phyloP scores from a whole-genome alignment of 1,284 basidiomycete species.

The Puccinia polysora region DNA sequence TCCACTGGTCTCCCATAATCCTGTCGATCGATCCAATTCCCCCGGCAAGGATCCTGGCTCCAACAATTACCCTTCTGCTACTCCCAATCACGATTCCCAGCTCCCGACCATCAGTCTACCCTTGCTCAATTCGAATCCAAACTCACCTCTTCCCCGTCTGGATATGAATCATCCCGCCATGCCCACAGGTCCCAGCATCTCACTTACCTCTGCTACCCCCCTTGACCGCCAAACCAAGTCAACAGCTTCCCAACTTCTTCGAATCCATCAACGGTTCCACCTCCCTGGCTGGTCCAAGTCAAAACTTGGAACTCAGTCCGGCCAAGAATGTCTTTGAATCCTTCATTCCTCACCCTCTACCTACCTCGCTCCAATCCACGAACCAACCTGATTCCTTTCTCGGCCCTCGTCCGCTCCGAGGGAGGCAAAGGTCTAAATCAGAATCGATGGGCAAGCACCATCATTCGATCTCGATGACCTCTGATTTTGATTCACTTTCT shows the following conservation, averaged over 20 bases:
- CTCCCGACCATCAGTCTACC: not conserved
- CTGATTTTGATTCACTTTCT: not conserved
- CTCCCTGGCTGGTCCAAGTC: not conserved
- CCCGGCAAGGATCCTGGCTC: not conserved
- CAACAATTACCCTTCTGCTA: not conserved
- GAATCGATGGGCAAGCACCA: slow-evolving; percentile 23
- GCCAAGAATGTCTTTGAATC: slow-evolving; percentile 1
- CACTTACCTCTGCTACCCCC: slow-evolving; percentile 35
- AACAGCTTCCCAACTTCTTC: not conserved
- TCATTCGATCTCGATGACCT: not conserved
- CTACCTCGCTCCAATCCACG: not conserved
- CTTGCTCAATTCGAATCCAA: slow-evolving; percentile 11
- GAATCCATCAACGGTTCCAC: not conserved
- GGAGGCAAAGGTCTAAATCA: slow-evolving; percentile 30
- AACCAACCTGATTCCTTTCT: slow-evolving; percentile 22
- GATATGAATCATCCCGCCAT: slow-evolving; percentile 41
- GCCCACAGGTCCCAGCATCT: slow-evolving; percentile 35
- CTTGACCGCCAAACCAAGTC: slow-evolving; percentile 21
- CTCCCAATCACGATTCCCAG: not conserved
- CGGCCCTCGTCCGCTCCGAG: slow-evolving; percentile 4
- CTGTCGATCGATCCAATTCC: not conserved
- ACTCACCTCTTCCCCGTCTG: slow-evolving; percentile 26
- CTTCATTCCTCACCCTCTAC: not conserved
- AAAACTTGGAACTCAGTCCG: not conserved
- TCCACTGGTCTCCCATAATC: not conserved